Evolutionary conservation across 2,329 filamentous ascomycete species (phyloP).

Genomic region (Emergomyces orientalis): DNA sequence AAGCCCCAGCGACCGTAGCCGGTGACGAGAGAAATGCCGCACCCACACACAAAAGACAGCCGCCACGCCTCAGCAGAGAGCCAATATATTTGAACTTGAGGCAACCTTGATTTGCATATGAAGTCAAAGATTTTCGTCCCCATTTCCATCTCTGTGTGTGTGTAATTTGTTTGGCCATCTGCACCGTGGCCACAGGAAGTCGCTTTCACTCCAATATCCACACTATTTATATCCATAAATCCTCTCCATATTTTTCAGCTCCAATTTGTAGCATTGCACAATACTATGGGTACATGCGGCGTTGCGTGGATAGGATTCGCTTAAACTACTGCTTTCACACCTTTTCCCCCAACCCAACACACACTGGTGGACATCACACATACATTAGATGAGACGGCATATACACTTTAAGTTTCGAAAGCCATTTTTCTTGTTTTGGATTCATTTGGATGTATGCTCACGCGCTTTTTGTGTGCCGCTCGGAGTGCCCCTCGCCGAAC

Average conservation of each 20-base stretch:
- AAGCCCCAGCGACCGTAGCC: background rate
- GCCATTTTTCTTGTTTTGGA: background rate
- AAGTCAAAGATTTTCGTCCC: background rate
- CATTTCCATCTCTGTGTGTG: background rate
- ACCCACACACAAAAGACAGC: background rate
- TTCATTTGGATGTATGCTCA: background rate
- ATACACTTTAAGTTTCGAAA: background rate
- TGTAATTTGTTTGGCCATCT: background rate
- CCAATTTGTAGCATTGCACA: background rate
- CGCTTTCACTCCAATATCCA: background rate
- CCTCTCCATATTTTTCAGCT: background rate
- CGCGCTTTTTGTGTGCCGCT: background rate
- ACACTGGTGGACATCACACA: background rate
- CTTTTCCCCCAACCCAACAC: background rate
- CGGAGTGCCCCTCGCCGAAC: background rate
- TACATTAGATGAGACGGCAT: background rate
- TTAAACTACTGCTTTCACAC: background rate
- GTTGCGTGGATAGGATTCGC: background rate
- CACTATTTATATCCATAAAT: background rate
- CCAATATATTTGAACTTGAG: background rate
- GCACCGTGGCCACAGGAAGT: background rate
- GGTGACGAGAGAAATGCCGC: background rate
- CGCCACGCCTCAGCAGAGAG: background rate
- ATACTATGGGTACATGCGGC: background rate
- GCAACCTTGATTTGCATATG: background rate